phyloP scores from a whole-genome alignment of 768 basidiomycete genomes.

The Phylloporus sp. region DNA sequence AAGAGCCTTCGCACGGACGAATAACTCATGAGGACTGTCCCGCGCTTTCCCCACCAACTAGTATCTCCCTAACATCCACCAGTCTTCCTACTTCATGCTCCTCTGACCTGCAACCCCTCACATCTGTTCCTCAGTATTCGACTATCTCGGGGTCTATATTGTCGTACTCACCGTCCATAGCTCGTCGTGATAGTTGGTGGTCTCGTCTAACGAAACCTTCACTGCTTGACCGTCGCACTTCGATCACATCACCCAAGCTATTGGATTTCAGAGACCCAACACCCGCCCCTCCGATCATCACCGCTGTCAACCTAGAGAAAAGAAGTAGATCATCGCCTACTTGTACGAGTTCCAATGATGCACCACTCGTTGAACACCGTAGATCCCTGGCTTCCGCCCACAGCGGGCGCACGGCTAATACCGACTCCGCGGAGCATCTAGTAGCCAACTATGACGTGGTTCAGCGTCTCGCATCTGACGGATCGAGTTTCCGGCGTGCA shows the following conservation, averaged over 20 bases:
- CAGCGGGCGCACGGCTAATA: conserved; percentile 60
- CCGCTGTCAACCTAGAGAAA: conserved; percentile 61
- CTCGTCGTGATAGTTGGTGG: conserved; percentile 77
- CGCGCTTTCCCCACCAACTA: conserved; percentile 12
- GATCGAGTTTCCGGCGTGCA: conserved; percentile 22
- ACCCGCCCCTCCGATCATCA: conserved; percentile 60
- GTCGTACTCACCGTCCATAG: conserved; percentile 44
- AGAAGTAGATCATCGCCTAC: conserved; percentile 13
- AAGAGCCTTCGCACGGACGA: conserved; percentile 21
- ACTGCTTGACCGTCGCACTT: conserved; percentile 54
- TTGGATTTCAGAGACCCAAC: conserved; percentile 76
- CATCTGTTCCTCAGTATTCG: conserved; percentile 32
- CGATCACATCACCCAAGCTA: conserved; percentile 33
- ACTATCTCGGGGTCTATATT: conserved; percentile 41
- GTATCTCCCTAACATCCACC: conserved; percentile 16
- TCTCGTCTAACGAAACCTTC: conserved; percentile 62
- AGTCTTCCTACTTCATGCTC: conserved; percentile 22
- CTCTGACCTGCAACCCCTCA: conserved; percentile 26
- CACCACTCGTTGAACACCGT: conserved; percentile 24
- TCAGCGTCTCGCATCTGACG: conserved; percentile 40
- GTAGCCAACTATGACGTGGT: conserved; percentile 67
- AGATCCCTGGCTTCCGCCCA: conserved; percentile 42
- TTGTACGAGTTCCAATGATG: conserved; percentile 13
- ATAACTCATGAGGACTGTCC: conserved; percentile 24
- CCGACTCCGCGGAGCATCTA: conserved; percentile 62